These are phyloP conservation scores for Aspergillus caelatus DNA, from an alignment of 2,329 filamentous ascomycete genomes.

Conservation along the genomic window DNA sequence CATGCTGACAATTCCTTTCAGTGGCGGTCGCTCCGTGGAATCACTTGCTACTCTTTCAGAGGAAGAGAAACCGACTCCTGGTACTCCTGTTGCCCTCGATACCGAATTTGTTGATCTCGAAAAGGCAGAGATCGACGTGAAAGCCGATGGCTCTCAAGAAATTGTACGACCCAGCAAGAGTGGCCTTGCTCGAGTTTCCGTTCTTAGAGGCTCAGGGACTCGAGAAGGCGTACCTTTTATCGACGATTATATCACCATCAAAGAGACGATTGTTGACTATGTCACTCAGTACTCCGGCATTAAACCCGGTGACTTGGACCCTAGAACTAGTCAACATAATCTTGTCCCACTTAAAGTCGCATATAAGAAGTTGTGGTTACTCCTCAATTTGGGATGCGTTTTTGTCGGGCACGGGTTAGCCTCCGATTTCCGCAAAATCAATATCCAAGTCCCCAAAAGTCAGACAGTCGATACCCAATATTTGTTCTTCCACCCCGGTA, in stretches of 20 bases:
- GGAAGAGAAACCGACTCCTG: slow-evolving; percentile 69
- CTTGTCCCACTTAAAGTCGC: slow-evolving; percentile 85
- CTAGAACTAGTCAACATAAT: slow-evolving; percentile 75
- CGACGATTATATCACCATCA: slow-evolving; percentile 93
- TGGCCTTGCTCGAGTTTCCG: slow-evolving; percentile 89
- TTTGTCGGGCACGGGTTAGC: slow-evolving; percentile 93
- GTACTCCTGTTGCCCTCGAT: slow-evolving; percentile 83
- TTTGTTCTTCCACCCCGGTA: slow-evolving; percentile 79
- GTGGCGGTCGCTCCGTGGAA: slow-evolving; percentile 42
- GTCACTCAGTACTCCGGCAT: slow-evolving; percentile 94
- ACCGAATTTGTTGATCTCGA: slow-evolving; percentile 95
- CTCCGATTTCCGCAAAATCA: slow-evolving; percentile 96
- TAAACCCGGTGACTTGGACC: slow-evolving; percentile 79
- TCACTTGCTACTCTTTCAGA: slow-evolving; percentile 41
- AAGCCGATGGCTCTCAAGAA: slow-evolving; percentile 87
- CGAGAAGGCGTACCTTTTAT: slow-evolving; percentile 86
- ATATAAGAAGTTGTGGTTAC: slow-evolving; percentile 97
- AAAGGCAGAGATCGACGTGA: slow-evolving; percentile 93
- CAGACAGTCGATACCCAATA: slow-evolving; percentile 96
- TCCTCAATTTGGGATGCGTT: slow-evolving; percentile 89
- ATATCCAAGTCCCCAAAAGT: slow-evolving; percentile 87
- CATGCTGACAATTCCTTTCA: slow-evolving; percentile 18
- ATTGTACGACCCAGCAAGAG: slow-evolving; percentile 90
- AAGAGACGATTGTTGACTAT: slow-evolving; percentile 91
- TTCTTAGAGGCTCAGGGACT: slow-evolving; percentile 76